phyloP scores from a whole-genome alignment of 495 filamentous ascomycete genomes.

The Baudoinia panamericana region DNA sequence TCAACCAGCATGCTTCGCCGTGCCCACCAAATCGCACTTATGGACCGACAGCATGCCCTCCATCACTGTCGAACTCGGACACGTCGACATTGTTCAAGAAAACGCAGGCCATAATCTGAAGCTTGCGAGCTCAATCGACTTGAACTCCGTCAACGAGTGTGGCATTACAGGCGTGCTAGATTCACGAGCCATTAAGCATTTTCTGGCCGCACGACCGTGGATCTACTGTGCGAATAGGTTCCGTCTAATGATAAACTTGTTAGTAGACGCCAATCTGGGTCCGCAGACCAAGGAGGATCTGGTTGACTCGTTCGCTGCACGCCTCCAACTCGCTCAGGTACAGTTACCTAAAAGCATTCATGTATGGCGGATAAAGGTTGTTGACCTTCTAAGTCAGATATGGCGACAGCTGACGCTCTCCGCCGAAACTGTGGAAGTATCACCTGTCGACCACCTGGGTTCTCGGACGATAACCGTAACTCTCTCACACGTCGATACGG shows the following conservation, averaged over 20 bases:
- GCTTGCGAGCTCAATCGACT: too few relatives aligned
- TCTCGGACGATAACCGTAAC: not conserved
- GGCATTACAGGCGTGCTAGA: too few relatives aligned
- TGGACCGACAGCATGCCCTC: too few relatives aligned
- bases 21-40: too few relatives aligned
- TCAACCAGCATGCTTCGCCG: too few relatives aligned
- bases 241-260: slow-evolving; percentile 19
- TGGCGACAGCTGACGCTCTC: slow-evolving; percentile 22
- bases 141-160: too few relatives aligned
- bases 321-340: slow-evolving; percentile 16
- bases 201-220: slow-evolving; percentile 21
- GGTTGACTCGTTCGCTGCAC: slow-evolving; percentile 8
- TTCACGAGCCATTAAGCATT: too few relatives aligned
- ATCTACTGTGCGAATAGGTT: slow-evolving; percentile 21
- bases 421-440: not conserved
- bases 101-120: too few relatives aligned
- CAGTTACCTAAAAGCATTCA: not conserved
- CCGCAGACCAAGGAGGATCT: slow-evolving; percentile 4
- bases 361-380: not conserved
- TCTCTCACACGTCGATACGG: not conserved
- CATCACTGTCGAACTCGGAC: too few relatives aligned
- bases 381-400: slow-evolving; percentile 6
- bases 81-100: too few relatives aligned
- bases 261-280: slow-evolving; percentile 7
- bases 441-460: not conserved